A percentile compares a stretch with the other conserved stretches of the same genome.
Conservation (phyloP, 2,329 filamentous ascomycete species). For the Venturia effusa region DNA sequence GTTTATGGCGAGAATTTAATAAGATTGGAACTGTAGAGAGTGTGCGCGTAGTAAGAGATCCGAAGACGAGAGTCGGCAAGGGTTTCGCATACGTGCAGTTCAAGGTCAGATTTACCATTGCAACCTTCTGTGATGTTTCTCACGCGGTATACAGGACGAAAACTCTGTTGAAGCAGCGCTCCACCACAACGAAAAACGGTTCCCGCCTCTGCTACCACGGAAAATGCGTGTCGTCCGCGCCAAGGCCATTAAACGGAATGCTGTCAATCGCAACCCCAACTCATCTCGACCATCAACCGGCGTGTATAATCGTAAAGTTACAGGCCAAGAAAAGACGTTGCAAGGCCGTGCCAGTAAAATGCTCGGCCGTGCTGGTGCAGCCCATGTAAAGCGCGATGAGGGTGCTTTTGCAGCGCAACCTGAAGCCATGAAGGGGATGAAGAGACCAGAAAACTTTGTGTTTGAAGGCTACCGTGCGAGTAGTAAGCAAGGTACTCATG, state of each 20-base stretch:
- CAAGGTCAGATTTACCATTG: constrained; percentile 39
- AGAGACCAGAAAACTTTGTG: constrained; percentile 59
- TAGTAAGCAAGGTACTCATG: constrained; percentile 51
- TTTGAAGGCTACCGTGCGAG: constrained; percentile 72
- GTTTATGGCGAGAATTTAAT: constrained; percentile 72
- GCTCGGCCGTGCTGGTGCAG: constrained; percentile 57
- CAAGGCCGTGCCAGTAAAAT: constrained; percentile 66
- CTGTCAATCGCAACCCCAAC: constrained; percentile 17
- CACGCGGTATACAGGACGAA: constrained; percentile 45
- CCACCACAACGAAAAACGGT: constrained; percentile 80
- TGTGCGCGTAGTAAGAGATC: constrained; percentile 82
- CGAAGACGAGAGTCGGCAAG: constrained; percentile 86
- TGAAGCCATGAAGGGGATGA: constrained; percentile 24
- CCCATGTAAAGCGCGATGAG: constrained; percentile 26
- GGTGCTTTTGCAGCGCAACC: constrained; percentile 14
- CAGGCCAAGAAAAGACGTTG: constrained; percentile 57
- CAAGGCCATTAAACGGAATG: constrained; percentile 47
- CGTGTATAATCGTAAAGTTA: constrained; percentile 59
- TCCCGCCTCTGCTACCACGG: constrained; percentile 86
- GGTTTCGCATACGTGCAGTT: constrained; percentile 98
- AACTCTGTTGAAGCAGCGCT: constrained; percentile 89
- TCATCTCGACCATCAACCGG: constrained; percentile 13
- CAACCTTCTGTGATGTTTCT: background rate
- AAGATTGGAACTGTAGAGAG: constrained; percentile 78
- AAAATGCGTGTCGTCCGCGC: constrained; percentile 77